Base-by-base conservation (phyloP, 495 filamentous ascomycete species). In the Penicillium verhagenii region DNA sequence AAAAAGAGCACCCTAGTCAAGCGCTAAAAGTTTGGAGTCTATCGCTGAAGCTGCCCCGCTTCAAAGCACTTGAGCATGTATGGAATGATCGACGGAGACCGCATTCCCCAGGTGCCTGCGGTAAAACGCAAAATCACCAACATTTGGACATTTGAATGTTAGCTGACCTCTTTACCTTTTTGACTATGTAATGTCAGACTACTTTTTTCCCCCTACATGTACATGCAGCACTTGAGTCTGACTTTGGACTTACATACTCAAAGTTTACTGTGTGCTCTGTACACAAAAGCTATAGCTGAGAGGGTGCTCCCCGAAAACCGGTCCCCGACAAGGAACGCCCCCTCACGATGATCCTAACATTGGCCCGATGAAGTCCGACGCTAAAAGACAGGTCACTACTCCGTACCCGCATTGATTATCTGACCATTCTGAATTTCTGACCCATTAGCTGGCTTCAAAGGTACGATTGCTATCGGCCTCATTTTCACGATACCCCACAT, bases 331-430 rank as follows among this genome's bases (percentile, higher is more conserved):
- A 16, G 1, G 4, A 16, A 14, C 33, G 5, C 33, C 33, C 14
- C 33, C 33, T 13, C 33, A 6, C 16, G 4, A 4, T n/a, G 14
- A 31, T 31, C 28, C 28, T n/a, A n/a, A 31, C 28, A 31, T 11
- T 11, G 13, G 16, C 13, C 33, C 33, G 14, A 35, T 14, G 47
- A 82, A 89, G 66, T 71, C 63, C 39, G 64, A 80, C 47, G 84
- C 81, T 53, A 65, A 66, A 13, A 90, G 88, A 87, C 89, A 88
- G 24, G 25, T 69, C 23, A 69, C 66, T 18, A 85, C n/a, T n/a
- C n/a, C n/a, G n/a, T n/a, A n/a, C 89, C 72, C 80, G 80, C 59
- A 82, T 90, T 58, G 74, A 74, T 8, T 90, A 90, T 63, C 66
- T 92, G 3, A 87, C 87, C 0, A 83, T 84, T 29, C n/a, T n/a